These are phyloP conservation scores for Daldinia bambusicola DNA, from an alignment of 495 filamentous ascomycete species.

Conservation along the genomic window DNA sequence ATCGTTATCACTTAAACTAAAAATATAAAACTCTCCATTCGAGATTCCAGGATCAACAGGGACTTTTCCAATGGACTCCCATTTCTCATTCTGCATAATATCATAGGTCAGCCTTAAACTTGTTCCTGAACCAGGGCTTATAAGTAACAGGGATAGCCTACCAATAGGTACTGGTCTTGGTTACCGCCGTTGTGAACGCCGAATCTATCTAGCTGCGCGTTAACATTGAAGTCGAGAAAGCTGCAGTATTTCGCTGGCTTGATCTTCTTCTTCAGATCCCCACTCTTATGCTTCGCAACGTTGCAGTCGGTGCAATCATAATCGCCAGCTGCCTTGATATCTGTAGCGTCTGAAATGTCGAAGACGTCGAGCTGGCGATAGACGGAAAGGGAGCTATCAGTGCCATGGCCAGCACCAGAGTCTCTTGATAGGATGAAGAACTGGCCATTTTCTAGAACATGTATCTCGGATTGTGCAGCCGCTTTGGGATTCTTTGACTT, in stretches of 20 bases:
- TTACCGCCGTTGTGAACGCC: slow-evolving; percentile 71
- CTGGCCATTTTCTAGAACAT: slow-evolving; percentile 69
- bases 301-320: slow-evolving; percentile 60
- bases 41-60: slow-evolving; percentile 63
- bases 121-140: background rate
- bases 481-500: slow-evolving; percentile 54
- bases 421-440: slow-evolving; percentile 79
- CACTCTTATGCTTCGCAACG: slow-evolving; percentile 52
- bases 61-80: slow-evolving; percentile 76
- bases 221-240: slow-evolving; percentile 79
- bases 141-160: slow-evolving; percentile 10
- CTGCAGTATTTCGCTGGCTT: slow-evolving; percentile 72
- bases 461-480: slow-evolving; percentile 79
- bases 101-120: slow-evolving; percentile 10
- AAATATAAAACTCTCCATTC: slow-evolving; percentile 72
- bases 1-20: slow-evolving; percentile 80
- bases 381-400: slow-evolving; percentile 60
- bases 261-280: slow-evolving; percentile 66
- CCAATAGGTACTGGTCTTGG: slow-evolving; percentile 40
- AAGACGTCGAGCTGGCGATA: slow-evolving; percentile 83
- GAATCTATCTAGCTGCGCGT: slow-evolving; percentile 73
- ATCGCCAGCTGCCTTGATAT: slow-evolving; percentile 65
- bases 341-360: slow-evolving; percentile 70
- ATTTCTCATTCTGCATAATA: slow-evolving; percentile 73
- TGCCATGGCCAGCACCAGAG: slow-evolving; percentile 68